Conservation (phyloP, 805 yeast genomes). For the Zygotorulaspora florentina region DNA sequence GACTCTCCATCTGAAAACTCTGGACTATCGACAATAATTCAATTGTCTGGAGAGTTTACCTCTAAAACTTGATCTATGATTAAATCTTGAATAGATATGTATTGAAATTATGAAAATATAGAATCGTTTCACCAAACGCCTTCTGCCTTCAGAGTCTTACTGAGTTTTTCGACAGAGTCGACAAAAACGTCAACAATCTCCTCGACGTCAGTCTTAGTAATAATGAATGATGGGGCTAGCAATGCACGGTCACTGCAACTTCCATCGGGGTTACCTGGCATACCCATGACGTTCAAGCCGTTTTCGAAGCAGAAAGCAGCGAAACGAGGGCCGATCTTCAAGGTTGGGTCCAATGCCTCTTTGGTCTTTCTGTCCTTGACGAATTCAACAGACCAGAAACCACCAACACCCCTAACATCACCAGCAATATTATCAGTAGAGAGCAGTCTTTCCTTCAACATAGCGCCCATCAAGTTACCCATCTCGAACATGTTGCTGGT, state of each 20-base stretch:
- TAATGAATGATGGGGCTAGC: constrained; percentile 45
- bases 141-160: constrained; percentile 15
- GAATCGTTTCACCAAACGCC: constrained; percentile 10
- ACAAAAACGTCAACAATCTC: constrained; percentile 39
- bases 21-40: not conserved
- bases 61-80: not conserved
- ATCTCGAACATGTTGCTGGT: constrained; percentile 41
- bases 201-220: constrained; percentile 42
- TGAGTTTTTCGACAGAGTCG: constrained; percentile 38
- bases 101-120: too few species aligned
- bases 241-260: constrained; percentile 37
- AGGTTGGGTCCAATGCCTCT: constrained; percentile 40
- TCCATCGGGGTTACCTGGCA: constrained; percentile 44
- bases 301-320: constrained; percentile 38
- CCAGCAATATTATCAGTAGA: constrained; percentile 43
- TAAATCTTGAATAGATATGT: not conserved
- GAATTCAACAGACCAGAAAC: constrained; percentile 55
- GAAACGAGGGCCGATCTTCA: constrained; percentile 37
- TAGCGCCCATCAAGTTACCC: constrained; percentile 42
- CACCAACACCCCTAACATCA: constrained; percentile 60
- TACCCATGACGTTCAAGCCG: constrained; percentile 47
- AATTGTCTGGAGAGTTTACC: too few species aligned
- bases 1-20: not conserved
- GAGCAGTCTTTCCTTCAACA: constrained; percentile 34
- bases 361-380: constrained; percentile 51